A percentile compares a stretch with the other conserved stretches of the same genome.
Evolutionary conservation across 805 yeast species (phyloP).

Genomic region (Candida tammaniensis): DNA sequence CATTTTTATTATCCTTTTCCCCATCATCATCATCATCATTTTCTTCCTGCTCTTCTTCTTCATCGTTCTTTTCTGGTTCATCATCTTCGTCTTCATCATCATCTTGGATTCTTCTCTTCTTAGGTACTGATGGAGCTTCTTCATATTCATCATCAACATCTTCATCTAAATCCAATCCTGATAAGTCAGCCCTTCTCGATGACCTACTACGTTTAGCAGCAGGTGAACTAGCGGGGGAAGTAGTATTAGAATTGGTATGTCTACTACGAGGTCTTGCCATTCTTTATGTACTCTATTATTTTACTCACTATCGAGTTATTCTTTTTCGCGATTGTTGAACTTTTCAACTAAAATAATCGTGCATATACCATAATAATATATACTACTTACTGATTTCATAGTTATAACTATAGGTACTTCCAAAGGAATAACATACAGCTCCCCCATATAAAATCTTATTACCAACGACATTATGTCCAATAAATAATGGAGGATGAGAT

Average conservation of each 20-base stretch:
- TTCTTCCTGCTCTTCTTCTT: constrained; percentile 14
- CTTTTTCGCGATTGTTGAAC: background rate
- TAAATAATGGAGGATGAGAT: constrained; percentile 44
- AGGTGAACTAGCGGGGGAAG: background rate
- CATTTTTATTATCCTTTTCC: constrained; percentile 16
- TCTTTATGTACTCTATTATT: background rate
- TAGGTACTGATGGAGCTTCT: constrained; percentile 11
- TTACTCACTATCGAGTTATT: background rate
- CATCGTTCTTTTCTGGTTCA: constrained; percentile 16
- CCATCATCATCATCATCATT: constrained; percentile 16
- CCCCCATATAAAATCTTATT: constrained; percentile 49
- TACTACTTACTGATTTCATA: constrained; percentile 4
- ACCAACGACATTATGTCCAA: constrained; percentile 48
- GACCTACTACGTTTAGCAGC: constrained; percentile 7
- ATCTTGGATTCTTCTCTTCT: constrained; percentile 20
- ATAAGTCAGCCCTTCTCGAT: constrained; percentile 10
- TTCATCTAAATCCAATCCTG: constrained; percentile 20
- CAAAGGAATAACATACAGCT: constrained; percentile 81
- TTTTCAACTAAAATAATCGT: too few relatives aligned
- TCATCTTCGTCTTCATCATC: constrained; percentile 14
- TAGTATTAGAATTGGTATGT: constrained; percentile 1
- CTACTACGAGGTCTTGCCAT: constrained; percentile 9
- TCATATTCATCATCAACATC: constrained; percentile 14
- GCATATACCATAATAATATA: too few relatives aligned
- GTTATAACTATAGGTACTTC: constrained; percentile 37